Percentiles rank a stretch among this genome's conserved stretches.
phyloP scores from a whole-genome alignment of 345 rosid species.

The Isatis tinctoria region DNA sequence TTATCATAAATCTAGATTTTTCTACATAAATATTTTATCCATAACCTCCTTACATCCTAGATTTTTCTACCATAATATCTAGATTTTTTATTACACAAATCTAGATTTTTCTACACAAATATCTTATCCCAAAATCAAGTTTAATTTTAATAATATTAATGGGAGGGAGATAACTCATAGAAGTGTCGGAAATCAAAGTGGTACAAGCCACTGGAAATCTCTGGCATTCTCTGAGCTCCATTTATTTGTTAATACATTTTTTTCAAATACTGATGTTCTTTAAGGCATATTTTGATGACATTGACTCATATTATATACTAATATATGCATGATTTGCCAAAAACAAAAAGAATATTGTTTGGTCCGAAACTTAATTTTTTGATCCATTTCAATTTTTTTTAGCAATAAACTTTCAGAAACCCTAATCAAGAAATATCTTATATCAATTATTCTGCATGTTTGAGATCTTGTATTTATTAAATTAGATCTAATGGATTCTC shows the following conservation, averaged over 20 bases:
- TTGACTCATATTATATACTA: background rate
- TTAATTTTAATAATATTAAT: too few species aligned
- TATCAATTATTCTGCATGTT: background rate
- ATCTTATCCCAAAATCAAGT: too few species aligned
- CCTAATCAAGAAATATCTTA: background rate
- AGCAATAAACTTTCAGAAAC: background rate
- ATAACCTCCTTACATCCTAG: too few species aligned
- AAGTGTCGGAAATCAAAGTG: slow-evolving; percentile 13
- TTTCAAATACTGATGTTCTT: background rate
- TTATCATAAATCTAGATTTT: too few species aligned
- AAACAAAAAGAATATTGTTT: too few species aligned
- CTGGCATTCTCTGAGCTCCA: slow-evolving; percentile 17
- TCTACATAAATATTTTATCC: too few species aligned
- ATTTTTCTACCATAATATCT: too few species aligned
- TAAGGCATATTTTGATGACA: slow-evolving; percentile 3
- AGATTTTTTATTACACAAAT: too few species aligned
- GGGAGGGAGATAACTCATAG: slow-evolving; percentile 18
- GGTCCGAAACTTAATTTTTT: too few species aligned
- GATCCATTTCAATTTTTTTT: too few species aligned
- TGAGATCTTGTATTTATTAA: background rate
- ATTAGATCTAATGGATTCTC: background rate
- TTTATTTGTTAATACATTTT: background rate
- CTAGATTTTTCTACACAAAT: too few species aligned
- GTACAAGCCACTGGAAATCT: slow-evolving; percentile 29
- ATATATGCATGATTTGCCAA: too few species aligned